A percentile compares a stretch with the other conserved stretches of the same genome.
Conservation (phyloP, 2,329 filamentous ascomycete species). For the Clarireedia paspali region DNA sequence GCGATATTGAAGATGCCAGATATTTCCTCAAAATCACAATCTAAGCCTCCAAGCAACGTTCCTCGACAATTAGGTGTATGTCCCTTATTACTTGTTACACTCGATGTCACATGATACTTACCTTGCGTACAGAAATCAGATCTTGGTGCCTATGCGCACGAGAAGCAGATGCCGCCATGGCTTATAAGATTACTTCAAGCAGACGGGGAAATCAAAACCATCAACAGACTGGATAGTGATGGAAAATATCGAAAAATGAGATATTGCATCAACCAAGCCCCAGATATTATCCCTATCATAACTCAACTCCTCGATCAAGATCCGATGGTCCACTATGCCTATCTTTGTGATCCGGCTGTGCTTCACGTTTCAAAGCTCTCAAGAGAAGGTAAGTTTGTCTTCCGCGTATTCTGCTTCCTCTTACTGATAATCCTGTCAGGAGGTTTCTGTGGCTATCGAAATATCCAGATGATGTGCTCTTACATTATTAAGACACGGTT, state of each 20-base stretch:
- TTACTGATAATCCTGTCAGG: constrained; percentile 37
- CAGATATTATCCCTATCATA: constrained; percentile 54
- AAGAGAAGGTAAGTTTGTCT: constrained; percentile 55
- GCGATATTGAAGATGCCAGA: constrained; percentile 28
- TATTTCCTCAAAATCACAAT: constrained; percentile 6
- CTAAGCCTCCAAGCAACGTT: constrained; percentile 5
- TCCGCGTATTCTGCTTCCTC: background rate
- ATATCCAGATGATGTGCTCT: constrained; percentile 85
- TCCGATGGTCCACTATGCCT: constrained; percentile 57
- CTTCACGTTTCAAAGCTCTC: constrained; percentile 75
- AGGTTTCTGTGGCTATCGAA: constrained; percentile 90
- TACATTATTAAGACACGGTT: constrained; percentile 58
- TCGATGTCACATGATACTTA: constrained; percentile 14
- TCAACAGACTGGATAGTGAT: constrained; percentile 40
- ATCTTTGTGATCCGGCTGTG: constrained; percentile 69
- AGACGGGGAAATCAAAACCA: constrained; percentile 46
- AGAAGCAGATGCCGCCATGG: constrained; percentile 67
- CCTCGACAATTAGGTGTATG: constrained; percentile 29
- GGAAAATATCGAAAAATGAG: constrained; percentile 36
- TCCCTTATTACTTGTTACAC: constrained; percentile 3
- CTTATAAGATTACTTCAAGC: constrained; percentile 53
- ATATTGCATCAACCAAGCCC: constrained; percentile 38
- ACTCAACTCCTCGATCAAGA: constrained; percentile 58
- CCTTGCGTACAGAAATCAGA: constrained; percentile 40
- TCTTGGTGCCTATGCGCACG: constrained; percentile 64